Base-by-base conservation (phyloP, 2,329 filamentous ascomycete species). In the Colletotrichum incanum region DNA sequence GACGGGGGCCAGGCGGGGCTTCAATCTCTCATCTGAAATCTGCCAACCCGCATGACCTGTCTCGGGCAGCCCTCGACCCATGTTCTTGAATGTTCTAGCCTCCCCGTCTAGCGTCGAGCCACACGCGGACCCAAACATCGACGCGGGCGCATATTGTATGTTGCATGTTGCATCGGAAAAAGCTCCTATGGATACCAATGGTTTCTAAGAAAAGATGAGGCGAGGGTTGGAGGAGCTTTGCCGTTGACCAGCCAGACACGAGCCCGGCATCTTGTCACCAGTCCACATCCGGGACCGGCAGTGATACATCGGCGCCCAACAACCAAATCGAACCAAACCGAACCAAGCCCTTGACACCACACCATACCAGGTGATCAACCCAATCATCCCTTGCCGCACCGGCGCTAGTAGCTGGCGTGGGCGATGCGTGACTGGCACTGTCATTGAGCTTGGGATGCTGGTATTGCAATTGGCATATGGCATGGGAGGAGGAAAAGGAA, bases 31-130 rank as follows among this genome's bases (percentile, higher is more conserved):
- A 60, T 69, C 39, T 58, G 45, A 54, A 59, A 60, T 65, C 39
- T 55, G 60, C 61, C 65, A 60, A 43, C 45, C 65, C 65, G 66
- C 70, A 60, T 70, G 70, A 72, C 70, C 70, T 70, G 59, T 65
- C 70, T 65, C 47, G 70, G 65, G 65, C 67, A 64, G 34, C 39
- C 41, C 56, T 23, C 14, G 65, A 55, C 65, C 70, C 70, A 64
- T 61, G 37, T 26, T 20, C 41, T 23, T 65, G 59, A 45, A 65
- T 28, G 59, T 64, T 72, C 70, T 61, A 70, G 70, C 65, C 65
- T 55, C 55, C 14, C 34, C 43, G 20, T 37, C 12, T 52, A 31
- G 49, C 26, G 14, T 16, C n/a, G 28, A 34, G 28, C 49, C 47
- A 55, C 56, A 49, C 49, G 43, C 54, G 39, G 39, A 39, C 60